Percentiles rank a stretch among this genome's conserved stretches.
phyloP scores from a whole-genome alignment of 2,329 filamentous ascomycete genomes.

The Amauroascus verrucosus region DNA sequence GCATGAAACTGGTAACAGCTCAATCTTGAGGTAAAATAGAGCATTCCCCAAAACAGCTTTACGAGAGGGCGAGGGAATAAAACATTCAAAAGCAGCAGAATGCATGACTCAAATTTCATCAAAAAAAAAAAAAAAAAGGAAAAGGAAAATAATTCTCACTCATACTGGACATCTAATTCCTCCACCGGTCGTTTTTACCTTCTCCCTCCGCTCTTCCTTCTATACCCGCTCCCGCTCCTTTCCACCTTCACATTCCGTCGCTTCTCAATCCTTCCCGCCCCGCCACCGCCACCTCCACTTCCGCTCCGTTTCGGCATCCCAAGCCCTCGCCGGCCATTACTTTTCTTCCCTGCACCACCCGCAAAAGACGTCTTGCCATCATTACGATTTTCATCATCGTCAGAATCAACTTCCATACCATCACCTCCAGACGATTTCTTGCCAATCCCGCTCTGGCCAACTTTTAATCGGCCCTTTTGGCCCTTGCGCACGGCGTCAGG shows the following conservation, averaged over 20 bases:
- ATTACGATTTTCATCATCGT: slow-evolving; percentile 33
- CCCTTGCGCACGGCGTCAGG: slow-evolving; percentile 49
- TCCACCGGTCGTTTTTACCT: neutral
- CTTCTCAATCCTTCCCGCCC: slow-evolving; percentile 19
- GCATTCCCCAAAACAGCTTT: too few species aligned
- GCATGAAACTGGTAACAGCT: too few species aligned
- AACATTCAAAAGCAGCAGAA: too few species aligned
- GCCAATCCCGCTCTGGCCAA: slow-evolving; percentile 39
- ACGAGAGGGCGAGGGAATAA: too few species aligned
- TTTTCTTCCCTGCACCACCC: neutral
- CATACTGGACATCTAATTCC: neutral
- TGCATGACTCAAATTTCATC: too few species aligned
- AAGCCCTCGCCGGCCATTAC: slow-evolving; percentile 20
- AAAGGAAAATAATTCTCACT: neutral
- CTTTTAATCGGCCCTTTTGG: slow-evolving; percentile 51
- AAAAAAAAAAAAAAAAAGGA: too few species aligned
- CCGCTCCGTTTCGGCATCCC: slow-evolving; percentile 23
- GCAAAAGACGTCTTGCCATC: neutral
- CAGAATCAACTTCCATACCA: slow-evolving; percentile 39
- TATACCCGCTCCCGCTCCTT: slow-evolving; percentile 17
- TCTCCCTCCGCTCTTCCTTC: slow-evolving; percentile 6
- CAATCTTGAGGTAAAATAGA: too few species aligned
- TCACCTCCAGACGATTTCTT: slow-evolving; percentile 28
- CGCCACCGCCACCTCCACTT: slow-evolving; percentile 22
- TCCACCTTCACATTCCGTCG: slow-evolving; percentile 14